Conservation (phyloP, 148 eudicot species). For the Rhododendron simsii region DNA sequence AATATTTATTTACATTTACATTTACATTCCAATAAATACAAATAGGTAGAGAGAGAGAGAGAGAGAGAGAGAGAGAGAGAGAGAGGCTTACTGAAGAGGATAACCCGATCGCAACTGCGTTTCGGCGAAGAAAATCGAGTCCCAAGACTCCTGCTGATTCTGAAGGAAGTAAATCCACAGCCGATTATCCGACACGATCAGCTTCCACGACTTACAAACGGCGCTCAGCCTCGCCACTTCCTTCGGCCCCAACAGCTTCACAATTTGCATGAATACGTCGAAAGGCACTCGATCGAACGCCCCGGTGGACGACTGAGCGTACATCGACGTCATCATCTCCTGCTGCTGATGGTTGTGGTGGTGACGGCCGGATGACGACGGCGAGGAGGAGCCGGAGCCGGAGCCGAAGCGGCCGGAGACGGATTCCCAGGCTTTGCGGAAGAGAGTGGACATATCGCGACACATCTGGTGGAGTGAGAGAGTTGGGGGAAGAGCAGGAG, state of each 20-base stretch:
- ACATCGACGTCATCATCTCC: neutral
- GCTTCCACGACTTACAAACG: conserved; percentile 57
- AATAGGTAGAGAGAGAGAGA: too few species aligned
- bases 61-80: neutral
- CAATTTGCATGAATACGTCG: conserved; percentile 48
- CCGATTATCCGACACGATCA: conserved; percentile 49
- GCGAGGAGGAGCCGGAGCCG: neutral
- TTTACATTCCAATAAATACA: neutral
- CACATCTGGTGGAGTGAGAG: neutral
- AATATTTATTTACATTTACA: neutral
- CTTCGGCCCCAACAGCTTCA: conserved; percentile 52
- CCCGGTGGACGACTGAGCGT: conserved; percentile 41
- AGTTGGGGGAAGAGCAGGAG: neutral
- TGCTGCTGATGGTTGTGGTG: neutral
- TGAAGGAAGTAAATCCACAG: conserved; percentile 72
- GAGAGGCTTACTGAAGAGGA: conserved; percentile 30
- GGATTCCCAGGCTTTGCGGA: conserved; percentile 29
- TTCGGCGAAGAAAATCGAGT: conserved; percentile 64
- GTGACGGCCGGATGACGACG: neutral
- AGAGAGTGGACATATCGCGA: conserved; percentile 12
- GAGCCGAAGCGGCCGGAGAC: conserved; percentile 22
- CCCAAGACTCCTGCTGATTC: conserved; percentile 43
- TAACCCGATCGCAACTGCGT: conserved; percentile 46
- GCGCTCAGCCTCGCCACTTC: conserved; percentile 49
- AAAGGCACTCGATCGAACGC: conserved; percentile 57